Evolutionary conservation across 2,329 filamentous ascomycete species (phyloP).

Genomic region (Colletotrichum zoysiae): DNA sequence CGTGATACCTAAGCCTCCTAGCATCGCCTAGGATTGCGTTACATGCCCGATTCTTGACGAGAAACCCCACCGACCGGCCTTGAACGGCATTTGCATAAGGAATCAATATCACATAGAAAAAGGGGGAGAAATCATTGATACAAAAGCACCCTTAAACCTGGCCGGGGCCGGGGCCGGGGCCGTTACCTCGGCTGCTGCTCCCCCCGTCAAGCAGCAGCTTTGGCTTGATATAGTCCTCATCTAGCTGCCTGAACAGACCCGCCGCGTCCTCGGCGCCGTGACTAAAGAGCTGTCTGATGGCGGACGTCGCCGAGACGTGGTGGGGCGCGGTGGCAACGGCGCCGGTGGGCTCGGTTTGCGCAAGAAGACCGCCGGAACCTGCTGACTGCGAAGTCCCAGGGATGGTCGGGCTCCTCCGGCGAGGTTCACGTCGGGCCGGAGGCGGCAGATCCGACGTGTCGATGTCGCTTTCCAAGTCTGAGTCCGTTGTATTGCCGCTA

Average conservation of each 20-base stretch:
- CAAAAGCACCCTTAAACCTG: conserved; percentile 9
- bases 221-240: conserved; percentile 97
- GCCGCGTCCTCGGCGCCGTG: conserved; percentile 81
- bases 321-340: conserved; percentile 45
- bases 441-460: conserved; percentile 76
- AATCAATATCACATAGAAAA: neutral
- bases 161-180: conserved; percentile 27
- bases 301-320: conserved; percentile 77
- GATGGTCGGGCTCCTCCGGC: conserved; percentile 54
- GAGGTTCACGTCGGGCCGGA: conserved; percentile 62
- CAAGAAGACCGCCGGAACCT: conserved; percentile 30
- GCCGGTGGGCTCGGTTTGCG: conserved; percentile 42
- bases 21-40: conserved; percentile 22
- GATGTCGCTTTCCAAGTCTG: conserved; percentile 73
- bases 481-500: conserved; percentile 62
- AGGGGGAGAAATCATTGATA: neutral
- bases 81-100: conserved; percentile 20
- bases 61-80: neutral
- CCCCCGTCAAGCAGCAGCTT: conserved; percentile 84
- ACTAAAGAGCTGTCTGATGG: conserved; percentile 84
- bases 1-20: conserved; percentile 26
- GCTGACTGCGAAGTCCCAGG: conserved; percentile 41
- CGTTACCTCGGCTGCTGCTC: conserved; percentile 43
- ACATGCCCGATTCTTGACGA: conserved; percentile 14
- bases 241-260: conserved; percentile 89